phyloP scores from a whole-genome alignment of 371 early-diverging fungal genomes.

The Neoconidiobolus thromboides region DNA sequence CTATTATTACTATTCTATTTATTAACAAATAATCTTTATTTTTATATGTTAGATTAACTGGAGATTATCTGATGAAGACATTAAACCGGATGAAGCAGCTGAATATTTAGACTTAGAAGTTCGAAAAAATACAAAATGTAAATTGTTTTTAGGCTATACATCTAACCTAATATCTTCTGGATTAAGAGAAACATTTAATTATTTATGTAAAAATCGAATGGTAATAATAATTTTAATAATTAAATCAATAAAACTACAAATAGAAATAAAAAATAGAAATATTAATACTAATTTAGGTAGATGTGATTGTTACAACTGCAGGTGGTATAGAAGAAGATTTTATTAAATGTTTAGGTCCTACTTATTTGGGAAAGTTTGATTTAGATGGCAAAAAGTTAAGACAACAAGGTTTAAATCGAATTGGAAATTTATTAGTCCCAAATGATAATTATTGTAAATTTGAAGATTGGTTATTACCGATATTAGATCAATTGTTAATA shows the following conservation, averaged over 20 bases:
- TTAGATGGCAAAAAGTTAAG: constrained; percentile 71
- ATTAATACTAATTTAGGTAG: constrained; percentile 20
- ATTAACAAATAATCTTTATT: not conserved
- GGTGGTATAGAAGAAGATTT: constrained; percentile 99
- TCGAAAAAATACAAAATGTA: constrained; percentile 58
- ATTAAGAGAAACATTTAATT: constrained; percentile 85
- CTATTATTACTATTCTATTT: not conserved
- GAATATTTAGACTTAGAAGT: constrained; percentile 41
- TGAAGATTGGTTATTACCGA: constrained; percentile 94
- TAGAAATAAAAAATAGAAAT: not conserved
- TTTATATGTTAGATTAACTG: constrained; percentile 35
- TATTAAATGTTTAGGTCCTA: constrained; percentile 92
- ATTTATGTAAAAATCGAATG: constrained; percentile 75
- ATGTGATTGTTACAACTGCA: constrained; percentile 90
- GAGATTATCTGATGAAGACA: constrained; percentile 72
- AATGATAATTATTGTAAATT: constrained; percentile 98
- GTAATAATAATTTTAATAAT: constrained; percentile 11
- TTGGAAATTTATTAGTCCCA: constrained; percentile 96
- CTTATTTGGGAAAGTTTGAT: constrained; percentile 73
- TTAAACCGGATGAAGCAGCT: constrained; percentile 36
- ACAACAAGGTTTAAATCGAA: constrained; percentile 88
- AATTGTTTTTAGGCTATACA: constrained; percentile 95
- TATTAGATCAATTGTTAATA: constrained; percentile 80
- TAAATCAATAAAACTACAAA: not conserved
- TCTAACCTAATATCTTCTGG: constrained; percentile 97